phyloP scores from a whole-genome alignment of 129 eudicot genomes.

The Kitagawia praeruptora region DNA sequence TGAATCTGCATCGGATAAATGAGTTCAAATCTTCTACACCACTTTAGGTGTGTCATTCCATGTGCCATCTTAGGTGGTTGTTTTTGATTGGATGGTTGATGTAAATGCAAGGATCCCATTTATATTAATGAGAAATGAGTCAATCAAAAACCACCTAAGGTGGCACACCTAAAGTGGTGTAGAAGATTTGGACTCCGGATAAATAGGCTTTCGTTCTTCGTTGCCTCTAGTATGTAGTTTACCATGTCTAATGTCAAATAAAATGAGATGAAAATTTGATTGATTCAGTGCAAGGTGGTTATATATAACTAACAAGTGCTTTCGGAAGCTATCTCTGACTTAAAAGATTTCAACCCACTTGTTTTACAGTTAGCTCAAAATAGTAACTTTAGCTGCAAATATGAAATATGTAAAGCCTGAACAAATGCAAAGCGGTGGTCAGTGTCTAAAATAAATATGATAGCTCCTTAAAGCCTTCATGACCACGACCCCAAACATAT shows the following conservation, averaged over 20 bases:
- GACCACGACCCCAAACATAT: not conserved
- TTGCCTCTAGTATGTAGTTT: not conserved
- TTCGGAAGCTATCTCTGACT: not conserved
- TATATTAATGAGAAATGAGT: too few relatives aligned
- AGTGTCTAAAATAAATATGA: not conserved
- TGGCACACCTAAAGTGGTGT: too few relatives aligned
- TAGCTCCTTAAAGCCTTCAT: not conserved
- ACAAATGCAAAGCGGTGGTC: not conserved
- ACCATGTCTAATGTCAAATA: not conserved
- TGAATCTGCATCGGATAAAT: not conserved
- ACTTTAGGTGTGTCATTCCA: too few relatives aligned
- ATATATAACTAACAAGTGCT: not conserved
- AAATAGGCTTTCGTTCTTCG: not conserved
- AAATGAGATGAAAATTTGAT: not conserved
- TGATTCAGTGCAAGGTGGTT: not conserved
- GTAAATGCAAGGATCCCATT: too few relatives aligned
- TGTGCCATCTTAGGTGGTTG: too few relatives aligned
- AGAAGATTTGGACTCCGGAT: too few relatives aligned
- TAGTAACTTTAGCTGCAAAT: not conserved
- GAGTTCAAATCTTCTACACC: too few relatives aligned
- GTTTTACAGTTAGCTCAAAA: not conserved
- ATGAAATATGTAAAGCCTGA: not conserved
- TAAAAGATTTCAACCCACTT: not conserved
- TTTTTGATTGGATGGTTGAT: too few relatives aligned
- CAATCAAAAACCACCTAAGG: too few relatives aligned